phyloP scores from a whole-genome alignment of 208 protist species.

The Trichomonas tenax region DNA sequence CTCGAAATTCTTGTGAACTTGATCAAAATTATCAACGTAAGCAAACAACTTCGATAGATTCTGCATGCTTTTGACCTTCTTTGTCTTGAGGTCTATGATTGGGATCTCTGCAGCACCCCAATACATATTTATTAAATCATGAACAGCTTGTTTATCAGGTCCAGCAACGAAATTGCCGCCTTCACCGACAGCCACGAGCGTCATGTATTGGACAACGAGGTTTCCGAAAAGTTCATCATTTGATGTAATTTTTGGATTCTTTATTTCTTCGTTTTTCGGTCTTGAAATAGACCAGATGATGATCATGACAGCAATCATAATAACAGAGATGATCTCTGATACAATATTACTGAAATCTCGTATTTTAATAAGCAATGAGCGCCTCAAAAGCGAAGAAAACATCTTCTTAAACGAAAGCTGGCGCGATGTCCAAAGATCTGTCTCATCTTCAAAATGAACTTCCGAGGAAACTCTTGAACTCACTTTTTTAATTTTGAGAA shows the following conservation, averaged over 20 bases:
- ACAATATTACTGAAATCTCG: neutral
- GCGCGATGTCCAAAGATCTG: neutral
- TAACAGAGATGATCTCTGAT: neutral
- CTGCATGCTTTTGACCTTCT: neutral
- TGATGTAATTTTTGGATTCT: neutral
- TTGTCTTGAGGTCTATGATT: neutral
- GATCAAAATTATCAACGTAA: neutral
- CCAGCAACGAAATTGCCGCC: neutral
- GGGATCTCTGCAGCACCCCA: neutral
- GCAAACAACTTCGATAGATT: neutral
- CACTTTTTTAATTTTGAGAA: neutral
- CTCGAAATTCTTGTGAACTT: neutral
- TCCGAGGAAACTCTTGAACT: neutral
- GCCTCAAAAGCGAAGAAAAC: neutral
- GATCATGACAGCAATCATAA: neutral
- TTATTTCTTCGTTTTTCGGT: neutral
- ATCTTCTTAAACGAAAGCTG: neutral
- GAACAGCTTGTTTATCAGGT: neutral
- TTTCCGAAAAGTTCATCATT: neutral
- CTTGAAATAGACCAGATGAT: neutral
- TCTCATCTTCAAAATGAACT: neutral
- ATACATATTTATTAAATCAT: neutral
- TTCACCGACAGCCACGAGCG: neutral
- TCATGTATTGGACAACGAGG: neutral
- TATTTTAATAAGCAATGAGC: neutral